phyloP scores from a whole-genome alignment of 1,284 basidiomycete genomes.

The Ustilago shanxiensis region DNA sequence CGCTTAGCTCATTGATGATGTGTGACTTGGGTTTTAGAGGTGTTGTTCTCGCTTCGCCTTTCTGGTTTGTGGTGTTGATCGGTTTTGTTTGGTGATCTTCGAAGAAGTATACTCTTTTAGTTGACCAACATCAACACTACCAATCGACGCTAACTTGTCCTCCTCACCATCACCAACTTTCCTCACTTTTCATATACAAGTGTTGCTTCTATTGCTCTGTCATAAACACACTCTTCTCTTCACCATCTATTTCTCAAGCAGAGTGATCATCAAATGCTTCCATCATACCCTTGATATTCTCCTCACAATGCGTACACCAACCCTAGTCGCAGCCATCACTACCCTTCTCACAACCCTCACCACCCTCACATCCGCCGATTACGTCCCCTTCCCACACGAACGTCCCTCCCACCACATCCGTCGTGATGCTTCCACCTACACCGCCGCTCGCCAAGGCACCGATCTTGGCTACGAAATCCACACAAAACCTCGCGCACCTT shows the following conservation, averaged over 20 bases:
- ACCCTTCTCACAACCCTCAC: conserved; percentile 12
- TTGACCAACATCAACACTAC: not conserved
- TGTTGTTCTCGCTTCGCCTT: not conserved
- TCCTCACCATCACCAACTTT: too few relatives aligned
- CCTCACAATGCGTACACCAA: conserved; percentile 3
- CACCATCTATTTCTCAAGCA: not conserved
- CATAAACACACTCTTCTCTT: not conserved
- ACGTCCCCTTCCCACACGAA: conserved; percentile 23
- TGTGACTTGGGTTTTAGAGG: not conserved
- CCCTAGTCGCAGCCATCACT: conserved; percentile 5
- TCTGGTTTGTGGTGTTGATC: too few relatives aligned
- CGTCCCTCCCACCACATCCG: not conserved
- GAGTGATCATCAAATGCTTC: not conserved
- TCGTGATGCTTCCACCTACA: conserved; percentile 51
- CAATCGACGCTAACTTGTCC: too few relatives aligned
- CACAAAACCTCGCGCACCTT: conserved; percentile 37
- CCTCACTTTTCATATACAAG: not conserved
- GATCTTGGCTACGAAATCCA: conserved; percentile 49
- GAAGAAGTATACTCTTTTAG: not conserved
- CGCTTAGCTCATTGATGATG: not conserved
- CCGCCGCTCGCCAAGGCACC: conserved; percentile 24
- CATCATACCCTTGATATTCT: too few relatives aligned
- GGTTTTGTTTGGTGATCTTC: not conserved
- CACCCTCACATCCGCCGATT: conserved; percentile 3
- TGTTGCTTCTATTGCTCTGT: not conserved